phyloP scores from a whole-genome alignment of 2,329 filamentous ascomycete genomes.

The Apiospora kogelbergensis region DNA sequence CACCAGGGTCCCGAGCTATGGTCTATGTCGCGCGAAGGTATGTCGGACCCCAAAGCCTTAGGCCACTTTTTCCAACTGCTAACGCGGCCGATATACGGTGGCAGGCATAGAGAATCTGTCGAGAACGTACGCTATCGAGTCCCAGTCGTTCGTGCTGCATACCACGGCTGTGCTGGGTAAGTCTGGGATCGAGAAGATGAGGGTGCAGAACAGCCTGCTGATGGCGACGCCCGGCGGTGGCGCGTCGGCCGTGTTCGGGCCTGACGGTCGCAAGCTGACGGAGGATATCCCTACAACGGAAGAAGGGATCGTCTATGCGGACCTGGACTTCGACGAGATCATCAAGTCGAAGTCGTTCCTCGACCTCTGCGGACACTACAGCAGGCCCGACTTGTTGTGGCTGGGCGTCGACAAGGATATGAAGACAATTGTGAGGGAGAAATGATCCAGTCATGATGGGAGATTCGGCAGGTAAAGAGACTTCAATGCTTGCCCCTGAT shows the following conservation, averaged over 20 bases:
- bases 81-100: neutral
- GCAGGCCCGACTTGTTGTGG: constrained; percentile 51
- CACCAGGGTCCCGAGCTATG: constrained; percentile 23
- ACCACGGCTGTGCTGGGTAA: constrained; percentile 46
- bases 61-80: neutral
- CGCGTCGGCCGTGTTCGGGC: constrained; percentile 46
- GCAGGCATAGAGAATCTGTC: constrained; percentile 43
- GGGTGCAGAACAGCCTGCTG: constrained; percentile 38
- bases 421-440: constrained; percentile 14
- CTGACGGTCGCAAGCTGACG: constrained; percentile 48
- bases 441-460: neutral
- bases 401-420: constrained; percentile 33
- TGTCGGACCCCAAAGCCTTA: neutral
- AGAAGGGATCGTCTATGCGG: constrained; percentile 45
- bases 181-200: constrained; percentile 42
- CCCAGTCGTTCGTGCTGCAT: constrained; percentile 54
- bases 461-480: too few relatives aligned
- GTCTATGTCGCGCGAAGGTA: constrained; percentile 32
- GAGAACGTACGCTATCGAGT: constrained; percentile 57
- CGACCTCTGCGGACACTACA: constrained; percentile 50
- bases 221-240: constrained; percentile 43
- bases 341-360: constrained; percentile 41
- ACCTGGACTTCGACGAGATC: constrained; percentile 44
- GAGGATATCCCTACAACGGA: constrained; percentile 32
- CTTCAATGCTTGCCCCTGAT: too few relatives aligned